phyloP scores from a whole-genome alignment of 345 rosid species.

The Euphorbia tirucalli region DNA sequence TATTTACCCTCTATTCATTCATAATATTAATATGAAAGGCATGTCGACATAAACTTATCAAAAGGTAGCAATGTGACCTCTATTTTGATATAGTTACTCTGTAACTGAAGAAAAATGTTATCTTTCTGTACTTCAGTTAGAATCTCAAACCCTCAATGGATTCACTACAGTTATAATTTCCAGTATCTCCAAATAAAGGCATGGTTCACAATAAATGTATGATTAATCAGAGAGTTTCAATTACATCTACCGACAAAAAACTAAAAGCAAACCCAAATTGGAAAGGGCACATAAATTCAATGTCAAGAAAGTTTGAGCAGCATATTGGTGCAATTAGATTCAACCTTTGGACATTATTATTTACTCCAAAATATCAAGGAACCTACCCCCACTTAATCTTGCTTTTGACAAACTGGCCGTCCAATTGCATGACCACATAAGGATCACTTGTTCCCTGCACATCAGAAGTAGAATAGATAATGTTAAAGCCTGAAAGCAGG shows the following conservation, averaged over 20 bases:
- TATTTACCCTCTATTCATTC: not conserved
- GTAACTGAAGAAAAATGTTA: not conserved
- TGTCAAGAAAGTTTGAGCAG: not conserved
- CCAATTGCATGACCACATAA: constrained; percentile 78
- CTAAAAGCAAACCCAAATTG: too few relatives aligned
- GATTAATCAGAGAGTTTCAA: not conserved
- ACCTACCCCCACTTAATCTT: constrained; percentile 71
- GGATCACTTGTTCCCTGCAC: constrained; percentile 88
- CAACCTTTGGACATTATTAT: not conserved
- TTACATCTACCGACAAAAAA: too few relatives aligned
- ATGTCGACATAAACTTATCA: not conserved
- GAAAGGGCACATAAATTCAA: too few relatives aligned
- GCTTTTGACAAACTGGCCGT: constrained; percentile 87
- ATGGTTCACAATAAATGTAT: not conserved
- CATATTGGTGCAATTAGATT: not conserved
- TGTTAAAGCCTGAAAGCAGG: not conserved
- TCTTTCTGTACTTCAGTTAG: not conserved
- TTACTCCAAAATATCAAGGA: constrained; percentile 5
- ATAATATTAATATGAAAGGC: not conserved
- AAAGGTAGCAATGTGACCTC: not conserved
- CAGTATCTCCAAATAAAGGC: not conserved
- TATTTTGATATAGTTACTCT: too few relatives aligned
- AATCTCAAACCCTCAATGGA: not conserved
- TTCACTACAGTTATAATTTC: not conserved
- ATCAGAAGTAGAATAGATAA: constrained; percentile 8